Conservation (phyloP, 225 moss, liverwort and hornwort genomes). For the Rhytidiadelphus loreus region DNA sequence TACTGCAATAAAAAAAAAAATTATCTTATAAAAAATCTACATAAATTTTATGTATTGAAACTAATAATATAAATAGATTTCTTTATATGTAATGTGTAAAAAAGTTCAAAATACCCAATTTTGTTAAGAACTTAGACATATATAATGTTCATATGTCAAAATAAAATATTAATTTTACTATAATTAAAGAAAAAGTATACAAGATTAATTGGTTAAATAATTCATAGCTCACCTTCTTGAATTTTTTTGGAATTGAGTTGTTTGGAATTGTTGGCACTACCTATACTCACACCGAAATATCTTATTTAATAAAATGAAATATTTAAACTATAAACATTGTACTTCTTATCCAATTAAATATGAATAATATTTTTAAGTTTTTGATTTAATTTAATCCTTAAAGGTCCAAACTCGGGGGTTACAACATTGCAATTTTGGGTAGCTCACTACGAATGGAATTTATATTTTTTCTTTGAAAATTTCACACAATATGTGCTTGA, state of each 20-base stretch:
- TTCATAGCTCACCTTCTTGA: background rate
- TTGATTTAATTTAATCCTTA: no score
- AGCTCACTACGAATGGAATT: no score
- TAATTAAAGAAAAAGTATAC: no score
- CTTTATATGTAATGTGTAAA: background rate
- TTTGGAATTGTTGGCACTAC: background rate
- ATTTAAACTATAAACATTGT: background rate
- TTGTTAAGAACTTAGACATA: background rate
- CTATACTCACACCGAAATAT: background rate
- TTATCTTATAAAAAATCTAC: background rate
- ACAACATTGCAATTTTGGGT: no score
- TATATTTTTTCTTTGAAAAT: no score
- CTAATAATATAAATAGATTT: no score
- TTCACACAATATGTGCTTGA: no score
- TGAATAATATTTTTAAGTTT: background rate
- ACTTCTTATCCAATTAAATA: background rate
- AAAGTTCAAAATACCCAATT: background rate
- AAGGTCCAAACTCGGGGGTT: no score
- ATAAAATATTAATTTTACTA: background rate
- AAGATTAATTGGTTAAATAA: background rate
- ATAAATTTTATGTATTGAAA: background rate
- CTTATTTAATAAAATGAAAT: background rate
- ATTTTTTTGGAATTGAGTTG: background rate
- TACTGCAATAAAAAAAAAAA: background rate
- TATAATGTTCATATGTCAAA: background rate